Conservation (phyloP, 371 early-diverging fungal genomes). For the Mucor lusitanicus region DNA sequence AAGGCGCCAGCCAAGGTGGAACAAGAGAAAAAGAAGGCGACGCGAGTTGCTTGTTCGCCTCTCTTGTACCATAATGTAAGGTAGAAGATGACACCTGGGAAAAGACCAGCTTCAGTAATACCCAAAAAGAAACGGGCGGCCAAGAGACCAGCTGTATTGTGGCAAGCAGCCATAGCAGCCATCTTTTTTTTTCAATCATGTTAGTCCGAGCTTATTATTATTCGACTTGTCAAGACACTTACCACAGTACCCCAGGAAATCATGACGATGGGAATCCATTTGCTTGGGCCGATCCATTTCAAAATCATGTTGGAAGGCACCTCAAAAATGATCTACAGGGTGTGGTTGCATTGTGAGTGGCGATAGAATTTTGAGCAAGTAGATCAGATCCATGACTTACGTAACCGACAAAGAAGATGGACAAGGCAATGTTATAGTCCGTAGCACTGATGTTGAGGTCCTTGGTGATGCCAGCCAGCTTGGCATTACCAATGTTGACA, state of each 20-base stretch:
- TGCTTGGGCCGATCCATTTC: slow-evolving; percentile 61
- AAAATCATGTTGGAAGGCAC: slow-evolving; percentile 74
- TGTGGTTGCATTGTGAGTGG: neutral
- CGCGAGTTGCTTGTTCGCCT: slow-evolving; percentile 72
- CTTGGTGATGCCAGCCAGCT: slow-evolving; percentile 50
- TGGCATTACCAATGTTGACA: slow-evolving; percentile 62
- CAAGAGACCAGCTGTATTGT: slow-evolving; percentile 50
- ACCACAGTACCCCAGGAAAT: slow-evolving; percentile 50
- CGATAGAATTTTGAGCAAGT: neutral
- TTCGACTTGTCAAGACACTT: too few relatives aligned
- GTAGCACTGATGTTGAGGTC: slow-evolving; percentile 45
- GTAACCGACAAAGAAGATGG: slow-evolving; percentile 68
- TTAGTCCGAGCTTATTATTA: too few relatives aligned
- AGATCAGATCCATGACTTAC: slow-evolving; percentile 23
- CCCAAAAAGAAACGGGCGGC: slow-evolving; percentile 72
- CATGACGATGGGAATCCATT: slow-evolving; percentile 73
- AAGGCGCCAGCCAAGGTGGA: slow-evolving; percentile 72
- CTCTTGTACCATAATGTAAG: slow-evolving; percentile 53
- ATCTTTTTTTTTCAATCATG: slow-evolving; percentile 29
- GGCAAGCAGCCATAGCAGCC: slow-evolving; percentile 50
- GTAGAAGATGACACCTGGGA: slow-evolving; percentile 60
- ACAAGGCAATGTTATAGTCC: slow-evolving; percentile 60
- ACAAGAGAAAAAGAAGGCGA: slow-evolving; percentile 68
- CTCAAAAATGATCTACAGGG: slow-evolving; percentile 64
- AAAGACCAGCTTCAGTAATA: slow-evolving; percentile 66